These are phyloP conservation scores for Nemania abortiva DNA, from an alignment of 2,329 filamentous ascomycete species.

Conservation along the genomic window DNA sequence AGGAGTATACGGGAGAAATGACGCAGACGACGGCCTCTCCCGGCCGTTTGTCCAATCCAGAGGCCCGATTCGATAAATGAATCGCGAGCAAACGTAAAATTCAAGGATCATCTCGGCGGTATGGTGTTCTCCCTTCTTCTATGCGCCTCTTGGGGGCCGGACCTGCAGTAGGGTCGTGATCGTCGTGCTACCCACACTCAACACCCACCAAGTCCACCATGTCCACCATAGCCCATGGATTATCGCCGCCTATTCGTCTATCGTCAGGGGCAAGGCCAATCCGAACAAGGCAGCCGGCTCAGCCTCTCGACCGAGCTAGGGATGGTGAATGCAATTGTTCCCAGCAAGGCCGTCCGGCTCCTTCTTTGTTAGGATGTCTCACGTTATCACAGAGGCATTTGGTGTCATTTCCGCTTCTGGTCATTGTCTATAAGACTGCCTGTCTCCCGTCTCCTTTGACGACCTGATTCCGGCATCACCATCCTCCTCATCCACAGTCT, in stretches of 20 bases:
- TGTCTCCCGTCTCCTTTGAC: slow-evolving; percentile 22
- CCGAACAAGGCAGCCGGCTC: slow-evolving; percentile 33
- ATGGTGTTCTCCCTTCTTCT: not conserved
- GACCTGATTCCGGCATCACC: slow-evolving; percentile 20
- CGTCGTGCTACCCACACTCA: slow-evolving; percentile 29
- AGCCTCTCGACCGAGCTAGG: slow-evolving; percentile 16
- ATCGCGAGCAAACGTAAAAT: slow-evolving; percentile 3
- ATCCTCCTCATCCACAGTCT: slow-evolving; percentile 9
- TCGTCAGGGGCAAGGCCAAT: slow-evolving; percentile 22
- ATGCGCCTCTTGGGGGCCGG: slow-evolving; percentile 2
- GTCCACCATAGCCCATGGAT: not conserved
- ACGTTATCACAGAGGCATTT: slow-evolving; percentile 13
- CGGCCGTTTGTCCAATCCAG: not conserved
- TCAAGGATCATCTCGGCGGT: slow-evolving; percentile 21
- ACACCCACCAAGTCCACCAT: slow-evolving; percentile 27
- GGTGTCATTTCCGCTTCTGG: slow-evolving; percentile 1
- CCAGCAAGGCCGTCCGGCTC: slow-evolving; percentile 15
- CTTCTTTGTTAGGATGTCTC: slow-evolving; percentile 23
- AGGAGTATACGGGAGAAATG: not conserved
- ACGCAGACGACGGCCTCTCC: not conserved
- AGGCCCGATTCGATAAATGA: slow-evolving; percentile 17
- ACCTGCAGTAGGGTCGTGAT: slow-evolving; percentile 34
- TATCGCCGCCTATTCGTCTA: not conserved
- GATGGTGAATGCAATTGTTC: slow-evolving; percentile 18
- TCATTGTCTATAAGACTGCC: slow-evolving; percentile 32